Percentiles rank a stretch among this genome's conserved stretches.
Evolutionary conservation across 305 asterid genomes (phyloP).

Genomic region (Rubia occidens): DNA sequence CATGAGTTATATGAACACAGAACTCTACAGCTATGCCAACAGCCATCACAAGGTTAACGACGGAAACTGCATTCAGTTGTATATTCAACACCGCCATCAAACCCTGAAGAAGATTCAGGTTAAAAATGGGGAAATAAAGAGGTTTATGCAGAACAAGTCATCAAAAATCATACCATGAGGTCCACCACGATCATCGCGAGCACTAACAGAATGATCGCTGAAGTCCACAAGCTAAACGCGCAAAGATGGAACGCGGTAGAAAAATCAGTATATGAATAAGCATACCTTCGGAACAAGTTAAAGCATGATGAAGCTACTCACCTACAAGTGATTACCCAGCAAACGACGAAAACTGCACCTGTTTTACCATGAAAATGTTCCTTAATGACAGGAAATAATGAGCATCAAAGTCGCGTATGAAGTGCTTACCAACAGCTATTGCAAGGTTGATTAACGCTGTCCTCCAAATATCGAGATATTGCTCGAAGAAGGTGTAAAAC

Average conservation of each 20-base stretch:
- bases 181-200: slow-evolving; percentile 84
- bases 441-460: slow-evolving; percentile 81
- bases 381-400: slow-evolving; percentile 8
- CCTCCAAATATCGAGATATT: slow-evolving; percentile 87
- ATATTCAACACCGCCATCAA: slow-evolving; percentile 78
- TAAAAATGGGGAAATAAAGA: not conserved
- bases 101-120: slow-evolving; percentile 48
- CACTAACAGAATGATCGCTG: slow-evolving; percentile 83
- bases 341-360: slow-evolving; percentile 90
- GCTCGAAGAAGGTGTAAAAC: slow-evolving; percentile 88
- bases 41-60: slow-evolving; percentile 94
- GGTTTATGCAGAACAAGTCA: not conserved
- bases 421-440: slow-evolving; percentile 75
- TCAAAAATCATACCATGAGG: slow-evolving; percentile 50
- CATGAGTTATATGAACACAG: slow-evolving; percentile 94
- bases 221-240: slow-evolving; percentile 76
- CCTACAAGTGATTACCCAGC: slow-evolving; percentile 93
- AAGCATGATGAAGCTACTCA: slow-evolving; percentile 19
- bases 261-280: not conserved
- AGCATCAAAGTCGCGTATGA: not conserved
- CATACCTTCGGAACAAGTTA: not conserved
- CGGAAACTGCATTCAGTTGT: slow-evolving; percentile 89
- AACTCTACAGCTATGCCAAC: slow-evolving; percentile 98
- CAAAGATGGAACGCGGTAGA: slow-evolving; percentile 10
- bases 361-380: slow-evolving; percentile 19